Percentiles rank a stretch among this genome's conserved stretches.
Conservation (phyloP, 257 asterid genomes). For the Rubia yunnanensis region DNA sequence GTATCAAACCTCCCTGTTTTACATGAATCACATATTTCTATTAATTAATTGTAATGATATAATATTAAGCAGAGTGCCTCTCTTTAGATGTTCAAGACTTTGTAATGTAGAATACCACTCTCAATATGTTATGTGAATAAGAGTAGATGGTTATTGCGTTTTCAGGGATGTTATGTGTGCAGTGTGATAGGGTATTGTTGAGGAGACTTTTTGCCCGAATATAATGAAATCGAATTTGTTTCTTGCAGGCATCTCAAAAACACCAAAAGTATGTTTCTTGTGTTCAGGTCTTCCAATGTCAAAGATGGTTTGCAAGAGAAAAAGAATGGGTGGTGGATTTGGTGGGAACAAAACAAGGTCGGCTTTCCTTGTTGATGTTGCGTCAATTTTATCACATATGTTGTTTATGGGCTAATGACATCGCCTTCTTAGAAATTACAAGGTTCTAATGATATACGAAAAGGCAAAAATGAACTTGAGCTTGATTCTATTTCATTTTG, state of each 20-base stretch:
- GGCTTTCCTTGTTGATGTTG: slow-evolving; percentile 67
- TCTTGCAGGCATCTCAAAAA: slow-evolving; percentile 68
- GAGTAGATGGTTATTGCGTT: no score
- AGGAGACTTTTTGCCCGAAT: not conserved
- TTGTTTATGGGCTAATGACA: slow-evolving; percentile 87
- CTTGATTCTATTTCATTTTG: not conserved
- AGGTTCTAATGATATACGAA: slow-evolving; percentile 38
- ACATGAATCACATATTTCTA: no score
- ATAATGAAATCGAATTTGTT: not conserved
- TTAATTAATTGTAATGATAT: no score
- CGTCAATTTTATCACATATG: slow-evolving; percentile 89
- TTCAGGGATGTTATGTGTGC: no score
- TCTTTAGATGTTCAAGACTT: no score
- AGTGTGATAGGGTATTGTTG: no score
- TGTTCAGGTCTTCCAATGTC: slow-evolving; percentile 97
- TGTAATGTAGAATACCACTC: no score
- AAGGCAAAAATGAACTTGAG: slow-evolving; percentile 6
- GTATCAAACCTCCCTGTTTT: no score
- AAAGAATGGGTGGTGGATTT: slow-evolving; percentile 96
- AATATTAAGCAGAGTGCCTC: no score
- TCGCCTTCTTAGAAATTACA: slow-evolving; percentile 84
- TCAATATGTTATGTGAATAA: no score
- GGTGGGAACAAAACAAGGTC: slow-evolving; percentile 98
- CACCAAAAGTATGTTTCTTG: slow-evolving; percentile 79
- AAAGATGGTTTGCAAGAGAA: slow-evolving; percentile 90